phyloP scores from a whole-genome alignment of 441 rosid species.

The Corymbia citriodora region DNA sequence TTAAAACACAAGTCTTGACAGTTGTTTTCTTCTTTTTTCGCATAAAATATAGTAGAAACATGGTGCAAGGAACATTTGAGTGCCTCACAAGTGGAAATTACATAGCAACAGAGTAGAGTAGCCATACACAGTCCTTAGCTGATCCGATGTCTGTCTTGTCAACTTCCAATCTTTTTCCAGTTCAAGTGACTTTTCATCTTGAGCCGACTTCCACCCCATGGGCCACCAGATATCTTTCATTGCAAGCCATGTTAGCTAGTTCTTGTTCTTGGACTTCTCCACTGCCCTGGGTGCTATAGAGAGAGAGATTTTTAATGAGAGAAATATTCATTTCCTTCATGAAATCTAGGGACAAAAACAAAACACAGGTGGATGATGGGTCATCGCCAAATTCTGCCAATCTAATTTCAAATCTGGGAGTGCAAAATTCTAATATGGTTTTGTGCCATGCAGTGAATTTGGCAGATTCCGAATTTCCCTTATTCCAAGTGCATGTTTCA shows the following conservation, averaged over 20 bases:
- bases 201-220: not conserved
- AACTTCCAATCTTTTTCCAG: not conserved
- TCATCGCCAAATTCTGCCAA: not conserved
- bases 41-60: not conserved
- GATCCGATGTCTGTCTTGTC: slow-evolving; percentile 11
- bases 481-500: not conserved
- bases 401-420: not conserved
- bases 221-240: slow-evolving; percentile 13
- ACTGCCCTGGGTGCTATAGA: slow-evolving; percentile 63
- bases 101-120: slow-evolving; percentile 8
- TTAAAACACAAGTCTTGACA: not conserved
- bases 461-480: not conserved
- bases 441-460: not conserved
- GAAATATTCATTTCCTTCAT: not conserved
- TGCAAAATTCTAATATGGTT: not conserved
- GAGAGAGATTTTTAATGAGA: not conserved
- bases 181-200: not conserved
- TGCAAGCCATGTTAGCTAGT: slow-evolving; percentile 20
- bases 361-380: not conserved
- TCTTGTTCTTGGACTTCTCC: slow-evolving; percentile 52
- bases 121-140: slow-evolving; percentile 22
- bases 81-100: not conserved
- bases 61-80: not conserved
- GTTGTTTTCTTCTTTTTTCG: not conserved
- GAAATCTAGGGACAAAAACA: not conserved